Conservation (phyloP, 306 rosid species). For the Acacia confusa region DNA sequence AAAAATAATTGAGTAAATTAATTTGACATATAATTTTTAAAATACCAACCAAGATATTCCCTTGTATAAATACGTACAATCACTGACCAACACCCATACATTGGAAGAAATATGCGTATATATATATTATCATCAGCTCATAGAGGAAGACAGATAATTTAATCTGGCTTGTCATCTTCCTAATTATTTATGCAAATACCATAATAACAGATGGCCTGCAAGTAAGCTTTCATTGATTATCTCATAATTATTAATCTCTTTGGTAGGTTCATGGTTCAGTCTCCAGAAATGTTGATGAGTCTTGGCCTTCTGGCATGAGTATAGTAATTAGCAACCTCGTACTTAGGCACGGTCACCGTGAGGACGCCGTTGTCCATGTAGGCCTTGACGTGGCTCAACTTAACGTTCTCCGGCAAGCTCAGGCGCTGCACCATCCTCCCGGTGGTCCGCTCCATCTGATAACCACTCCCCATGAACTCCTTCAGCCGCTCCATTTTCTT, state of each 20-base stretch:
- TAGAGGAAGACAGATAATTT: neutral
- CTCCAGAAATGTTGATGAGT: conserved; percentile 30
- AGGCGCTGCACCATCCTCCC: conserved; percentile 47
- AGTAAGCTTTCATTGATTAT: conserved; percentile 32
- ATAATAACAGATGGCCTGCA: neutral
- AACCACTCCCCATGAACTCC: conserved; percentile 40
- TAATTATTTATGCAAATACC: neutral
- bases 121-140: no score
- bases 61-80: neutral
- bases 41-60: no score
- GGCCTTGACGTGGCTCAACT: conserved; percentile 38
- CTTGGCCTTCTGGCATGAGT: conserved; percentile 13
- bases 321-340: conserved; percentile 7
- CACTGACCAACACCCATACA: neutral
- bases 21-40: no score
- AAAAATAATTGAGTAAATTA: no score
- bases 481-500: conserved; percentile 39
- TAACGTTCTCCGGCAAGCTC: conserved; percentile 47
- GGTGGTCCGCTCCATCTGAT: conserved; percentile 32
- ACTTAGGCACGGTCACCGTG: conserved; percentile 52
- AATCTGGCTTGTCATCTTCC: neutral
- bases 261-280: neutral
- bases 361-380: conserved; percentile 49
- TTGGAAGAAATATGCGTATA: neutral
- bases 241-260: conserved; percentile 39